Base-by-base conservation (phyloP, 2,329 filamentous ascomycete species). In the Fusarium tupiense region DNA sequence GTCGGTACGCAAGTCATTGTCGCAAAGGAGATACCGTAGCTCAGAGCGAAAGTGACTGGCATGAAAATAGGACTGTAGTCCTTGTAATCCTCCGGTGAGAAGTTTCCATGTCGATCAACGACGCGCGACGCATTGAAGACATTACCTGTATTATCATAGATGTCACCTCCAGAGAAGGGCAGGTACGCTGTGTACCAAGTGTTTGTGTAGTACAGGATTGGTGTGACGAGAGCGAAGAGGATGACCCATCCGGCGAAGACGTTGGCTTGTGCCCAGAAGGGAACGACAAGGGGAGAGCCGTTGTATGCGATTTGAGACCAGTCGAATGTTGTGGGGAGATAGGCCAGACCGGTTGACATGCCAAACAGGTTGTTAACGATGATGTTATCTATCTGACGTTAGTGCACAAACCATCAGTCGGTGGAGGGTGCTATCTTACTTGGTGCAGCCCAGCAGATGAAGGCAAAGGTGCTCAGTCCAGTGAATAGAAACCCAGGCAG, bases 241-340 rank as follows among this genome's bases (percentile, higher is more conserved):
- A 64, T 35, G 9, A 61, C 29, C 56, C 56, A 64, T 0, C 61
- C 61, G 0, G 61, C 56, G 5, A 64, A 64, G 13, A 64, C 61
- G 8, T 64, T 61, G 4, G 61, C 61, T 33, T 64, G 61, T 0
- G 61, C 56, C 61, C 56, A 64, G 8, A 64, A 64, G 3, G 61
- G 61, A 0, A 61, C 61, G 3, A 64, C 61, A 3, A 64, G 61
- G 0, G 61, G 56, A 6, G 61, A 64, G 19, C 61, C 61, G 17
- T 64, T 64, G 10, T 64, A 64, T 3, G 61, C 61, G 13, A 64
- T 64, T 11, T 64, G 61, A 0, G 61, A 64, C 61, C 61, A 64
- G 37, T 64, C 61, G 1, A 64, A 64, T 0, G 61, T 64, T 1
- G 61, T 64, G 0, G 61, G 61, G 13, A 64, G 7, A 6, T 64